Percentiles rank a stretch among this genome's conserved stretches.
These are phyloP conservation scores for Aureobasidium sp. DNA, from an alignment of 2,329 filamentous ascomycete species.

Conservation along the genomic window DNA sequence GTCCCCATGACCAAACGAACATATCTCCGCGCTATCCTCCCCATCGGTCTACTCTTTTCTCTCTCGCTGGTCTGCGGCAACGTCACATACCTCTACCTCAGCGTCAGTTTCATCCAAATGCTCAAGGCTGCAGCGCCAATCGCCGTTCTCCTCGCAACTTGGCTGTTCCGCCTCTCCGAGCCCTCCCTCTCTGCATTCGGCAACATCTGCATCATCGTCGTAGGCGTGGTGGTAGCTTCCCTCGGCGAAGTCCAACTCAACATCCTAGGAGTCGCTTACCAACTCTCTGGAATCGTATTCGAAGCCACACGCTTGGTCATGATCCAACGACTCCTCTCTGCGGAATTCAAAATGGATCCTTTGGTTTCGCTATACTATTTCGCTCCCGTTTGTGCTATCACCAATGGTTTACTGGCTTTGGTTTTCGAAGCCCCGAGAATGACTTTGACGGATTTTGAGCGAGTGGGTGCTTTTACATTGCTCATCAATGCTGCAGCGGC, in stretches of 20 bases:
- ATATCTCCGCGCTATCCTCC: conserved; percentile 93
- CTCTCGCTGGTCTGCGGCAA: conserved; percentile 97
- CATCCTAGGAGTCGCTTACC: conserved; percentile 80
- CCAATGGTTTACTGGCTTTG: conserved; percentile 80
- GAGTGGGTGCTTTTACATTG: conserved; percentile 77
- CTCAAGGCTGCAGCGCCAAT: conserved; percentile 98
- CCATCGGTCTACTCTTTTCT: conserved; percentile 96
- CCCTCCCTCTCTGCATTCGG: conserved; percentile 88
- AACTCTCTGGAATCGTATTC: conserved; percentile 81
- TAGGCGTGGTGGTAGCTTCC: conserved; percentile 95
- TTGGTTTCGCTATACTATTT: conserved; percentile 93
- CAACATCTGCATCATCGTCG: conserved; percentile 94
- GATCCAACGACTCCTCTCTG: conserved; percentile 82
- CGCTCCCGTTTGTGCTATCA: conserved; percentile 82
- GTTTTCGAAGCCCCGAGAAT: conserved; percentile 78
- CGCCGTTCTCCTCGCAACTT: conserved; percentile 89
- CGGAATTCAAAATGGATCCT: conserved; percentile 94
- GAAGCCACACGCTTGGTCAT: conserved; percentile 86
- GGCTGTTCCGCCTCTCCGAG: conserved; percentile 85
- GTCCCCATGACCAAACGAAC: conserved; percentile 98
- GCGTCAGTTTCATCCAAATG: conserved; percentile 99
- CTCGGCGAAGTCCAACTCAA: conserved; percentile 97
- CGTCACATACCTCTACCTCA: conserved; percentile 94
- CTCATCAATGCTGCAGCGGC: conserved; percentile 81
- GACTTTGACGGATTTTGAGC: conserved; percentile 74